Evolutionary conservation across 2,329 filamentous ascomycete genomes (phyloP).

Genomic region (Coniochaeta sp.): DNA sequence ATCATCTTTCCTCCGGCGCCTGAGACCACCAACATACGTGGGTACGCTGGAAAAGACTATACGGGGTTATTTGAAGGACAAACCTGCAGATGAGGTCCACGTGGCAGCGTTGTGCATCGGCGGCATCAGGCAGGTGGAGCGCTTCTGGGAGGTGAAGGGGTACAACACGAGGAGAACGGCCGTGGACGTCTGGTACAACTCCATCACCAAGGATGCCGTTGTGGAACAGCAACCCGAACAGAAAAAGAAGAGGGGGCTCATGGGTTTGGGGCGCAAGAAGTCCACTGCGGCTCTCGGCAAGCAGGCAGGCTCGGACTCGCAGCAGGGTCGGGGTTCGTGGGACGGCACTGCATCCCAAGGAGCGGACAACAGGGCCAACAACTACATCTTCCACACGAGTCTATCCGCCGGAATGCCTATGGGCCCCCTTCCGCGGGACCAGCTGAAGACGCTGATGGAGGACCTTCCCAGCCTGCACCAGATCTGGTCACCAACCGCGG

Average conservation of each 20-base stretch:
- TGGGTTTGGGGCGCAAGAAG: conserved; percentile 52
- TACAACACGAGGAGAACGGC: conserved; percentile 53
- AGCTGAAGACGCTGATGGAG: conserved; percentile 40
- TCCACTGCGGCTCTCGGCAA: conserved; percentile 31
- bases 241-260: conserved; percentile 45
- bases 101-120: conserved; percentile 53
- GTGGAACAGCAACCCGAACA: conserved; percentile 25
- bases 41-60: conserved; percentile 55
- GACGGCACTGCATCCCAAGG: conserved; percentile 8
- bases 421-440: conserved; percentile 42
- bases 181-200: conserved; percentile 54
- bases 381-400: conserved; percentile 50
- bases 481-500: conserved; percentile 57
- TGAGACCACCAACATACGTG: conserved; percentile 58
- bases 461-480: conserved; percentile 52
- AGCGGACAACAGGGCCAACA: conserved; percentile 23
- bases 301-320: conserved; percentile 11
- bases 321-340: conserved; percentile 3
- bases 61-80: conserved; percentile 56
- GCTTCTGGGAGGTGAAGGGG: conserved; percentile 59
- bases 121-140: conserved; percentile 54
- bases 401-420: conserved; percentile 56
- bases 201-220: conserved; percentile 35
- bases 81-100: conserved; percentile 55
- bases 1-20: conserved; percentile 54